A percentile compares a stretch with the other conserved stretches of the same genome.
phyloP scores from a whole-genome alignment of 2,329 filamentous ascomycete species.

The Colletotrichum nymphaeae region DNA sequence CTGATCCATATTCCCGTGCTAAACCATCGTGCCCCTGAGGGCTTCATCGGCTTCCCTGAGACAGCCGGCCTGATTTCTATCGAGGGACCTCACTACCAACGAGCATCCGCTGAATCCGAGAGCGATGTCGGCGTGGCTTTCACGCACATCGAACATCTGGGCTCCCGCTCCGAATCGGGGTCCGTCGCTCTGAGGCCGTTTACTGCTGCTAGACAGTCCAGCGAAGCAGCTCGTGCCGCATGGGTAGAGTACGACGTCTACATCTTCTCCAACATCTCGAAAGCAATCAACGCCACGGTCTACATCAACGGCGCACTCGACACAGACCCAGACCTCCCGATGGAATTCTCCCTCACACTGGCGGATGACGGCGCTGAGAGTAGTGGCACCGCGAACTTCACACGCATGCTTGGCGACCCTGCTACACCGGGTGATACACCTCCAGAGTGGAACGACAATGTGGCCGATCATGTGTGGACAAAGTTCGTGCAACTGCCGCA shows the following conservation, averaged over 20 bases:
- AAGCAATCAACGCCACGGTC: slow-evolving; percentile 38
- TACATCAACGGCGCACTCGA: slow-evolving; percentile 53
- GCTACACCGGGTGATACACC: slow-evolving; percentile 55
- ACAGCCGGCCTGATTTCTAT: slow-evolving; percentile 36
- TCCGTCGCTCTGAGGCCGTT: slow-evolving; percentile 27
- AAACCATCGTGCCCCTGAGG: slow-evolving; percentile 20
- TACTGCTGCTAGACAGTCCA: neutral
- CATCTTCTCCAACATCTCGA: slow-evolving; percentile 36
- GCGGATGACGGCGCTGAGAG: slow-evolving; percentile 43
- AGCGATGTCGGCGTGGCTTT: neutral
- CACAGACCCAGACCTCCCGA: slow-evolving; percentile 56
- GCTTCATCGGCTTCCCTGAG: slow-evolving; percentile 38
- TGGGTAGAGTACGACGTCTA: slow-evolving; percentile 44
- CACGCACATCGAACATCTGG: slow-evolving; percentile 12
- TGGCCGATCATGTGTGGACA: slow-evolving; percentile 59
- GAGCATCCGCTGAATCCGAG: neutral
- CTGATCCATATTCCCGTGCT: slow-evolving; percentile 27
- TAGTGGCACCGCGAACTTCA: slow-evolving; percentile 42
- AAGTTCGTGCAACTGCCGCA: slow-evolving; percentile 43
- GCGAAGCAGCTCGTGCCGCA: neutral
- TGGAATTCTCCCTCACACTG: slow-evolving; percentile 59
- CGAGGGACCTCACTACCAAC: slow-evolving; percentile 36
- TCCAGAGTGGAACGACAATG: slow-evolving; percentile 57
- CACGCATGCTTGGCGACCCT: slow-evolving; percentile 49
- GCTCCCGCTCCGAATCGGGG: slow-evolving; percentile 32